phyloP scores from a whole-genome alignment of 495 filamentous ascomycete genomes.

The Annulohypoxylon nitens region DNA sequence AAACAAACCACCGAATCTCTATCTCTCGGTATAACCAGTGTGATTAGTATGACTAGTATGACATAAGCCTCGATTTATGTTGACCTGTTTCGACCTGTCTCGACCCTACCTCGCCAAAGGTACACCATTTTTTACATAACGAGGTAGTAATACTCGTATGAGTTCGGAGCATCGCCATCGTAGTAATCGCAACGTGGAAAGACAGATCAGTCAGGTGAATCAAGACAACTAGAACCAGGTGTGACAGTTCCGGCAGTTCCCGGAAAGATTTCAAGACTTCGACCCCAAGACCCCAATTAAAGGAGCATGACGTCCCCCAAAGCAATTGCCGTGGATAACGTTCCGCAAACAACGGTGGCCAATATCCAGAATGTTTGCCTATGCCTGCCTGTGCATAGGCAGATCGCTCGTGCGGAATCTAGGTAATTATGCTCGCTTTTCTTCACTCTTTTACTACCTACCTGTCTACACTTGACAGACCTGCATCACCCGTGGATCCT shows the following conservation, averaged over 20 bases:
- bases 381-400: conserved; percentile 25
- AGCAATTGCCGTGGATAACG: conserved; percentile 39
- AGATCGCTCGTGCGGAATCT: conserved; percentile 11
- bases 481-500: conserved; percentile 10
- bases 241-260: conserved; percentile 37
- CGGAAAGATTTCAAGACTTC: conserved; percentile 14
- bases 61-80: conserved; percentile 13
- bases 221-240: not conserved
- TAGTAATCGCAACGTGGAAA: conserved; percentile 15
- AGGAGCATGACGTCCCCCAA: conserved; percentile 32
- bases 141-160: conserved; percentile 21
- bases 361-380: conserved; percentile 28
- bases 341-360: conserved; percentile 19
- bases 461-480: not conserved
- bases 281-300: conserved; percentile 2
- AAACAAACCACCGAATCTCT: conserved; percentile 37
- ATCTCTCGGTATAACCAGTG: not conserved
- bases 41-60: conserved; percentile 8
- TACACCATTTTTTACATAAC: conserved; percentile 14
- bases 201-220: not conserved
- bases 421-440: not conserved
- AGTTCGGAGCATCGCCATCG: conserved; percentile 8
- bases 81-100: not conserved
- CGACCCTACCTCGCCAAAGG: conserved; percentile 21
- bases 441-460: no score